Base-by-base conservation (phyloP, 2,329 filamentous ascomycete genomes). In the Trichoderma koningiopsis region DNA sequence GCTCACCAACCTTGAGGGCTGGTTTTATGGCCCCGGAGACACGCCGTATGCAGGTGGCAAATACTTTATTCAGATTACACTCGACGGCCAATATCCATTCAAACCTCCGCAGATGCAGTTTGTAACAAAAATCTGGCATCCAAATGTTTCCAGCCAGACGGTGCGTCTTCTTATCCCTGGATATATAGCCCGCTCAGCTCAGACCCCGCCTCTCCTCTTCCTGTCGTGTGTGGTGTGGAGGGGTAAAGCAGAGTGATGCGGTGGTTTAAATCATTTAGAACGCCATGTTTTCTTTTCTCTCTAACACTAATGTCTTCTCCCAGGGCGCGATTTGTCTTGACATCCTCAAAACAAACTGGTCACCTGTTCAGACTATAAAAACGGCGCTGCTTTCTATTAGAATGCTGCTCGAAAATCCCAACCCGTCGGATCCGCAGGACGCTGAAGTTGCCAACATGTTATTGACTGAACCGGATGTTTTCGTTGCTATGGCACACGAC, bases 321-420 rank as follows among this genome's bases (percentile, higher is more conserved):
- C 53, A 98, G 93, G 96, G 96, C 68, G 95, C 94, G 31, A 99
- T 99, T 79, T 99, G 96, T 77, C 89, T 99, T 67, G 96, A 99
- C 78, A 98, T 94, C 0, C 87, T 99, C 19, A 91, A 92, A 11
- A 88, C 88, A 14, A 93, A 92, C 74, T 99, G 96, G 96, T 97
- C 95, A 6, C 96, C 96, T 0, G 94, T 99, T 29, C 87, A 97
- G 71, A 99, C 95, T 16, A 95, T 99, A 80, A 98, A 97, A 82
- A 96, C 93, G 24, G 93, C 95, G 47, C 88, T 99, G 57, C 89
- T 99, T 70, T 97, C 94, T 33, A 86, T 99, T 37, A 94, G 97
- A 79, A 95, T 94, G 73, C 89, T 99, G 22, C 92, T 99, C 76
- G 93, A 93, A 81, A 93, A 91, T 22, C 96, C 96, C 4, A 96